Base-by-base conservation (phyloP, 1,284 basidiomycete genomes). In the Boletus semigastroideus region DNA sequence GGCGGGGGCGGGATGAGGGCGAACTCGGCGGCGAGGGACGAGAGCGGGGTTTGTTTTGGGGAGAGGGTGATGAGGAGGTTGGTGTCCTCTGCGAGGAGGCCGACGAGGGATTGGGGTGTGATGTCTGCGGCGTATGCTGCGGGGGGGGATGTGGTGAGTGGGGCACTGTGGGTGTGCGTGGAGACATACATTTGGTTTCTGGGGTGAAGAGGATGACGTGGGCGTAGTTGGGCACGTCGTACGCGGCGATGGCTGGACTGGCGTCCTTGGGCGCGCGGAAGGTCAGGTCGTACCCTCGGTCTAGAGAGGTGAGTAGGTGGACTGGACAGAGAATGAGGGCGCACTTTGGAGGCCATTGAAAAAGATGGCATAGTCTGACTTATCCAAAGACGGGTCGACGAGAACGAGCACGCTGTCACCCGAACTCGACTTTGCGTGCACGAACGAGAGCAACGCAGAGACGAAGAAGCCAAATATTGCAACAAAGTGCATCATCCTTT, bases 41-140 rank as follows among this genome's bases (percentile, higher is more conserved):
- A 79, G 9, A 91, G 72, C 0, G 84, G 77, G 0, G 85, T 87
- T 66, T 85, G 83, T 69, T 84, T 83, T 25, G 87, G 75, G 1
- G 91, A 90, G 51, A 95, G 79, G 2, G 87, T 84, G 60, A 96
- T 75, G 55, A 99, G 79, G 54, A 98, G 77, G 75, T 98, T 98
- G 47, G 92, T 88, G 53, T 84, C 77, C 56, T 78, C 76, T 11
- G 82, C 75, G 48, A 95, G 79, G 44, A 92, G 84, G 34, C 78
- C 68, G 45, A 98, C 82, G 46, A 98, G 77, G 12, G 82, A 77
- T 70, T 96, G 92, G 1, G 96, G 94, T 1, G 85, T 84, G 47
- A 99, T 79, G 61, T 94, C 91, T 53, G 78, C 70, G 1, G 89
- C 79, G 54, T 86, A 85, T 30, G 77, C 90, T 94, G 52, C 28